Percentiles rank a stretch among this genome's conserved stretches.
Conservation (phyloP, 2,329 filamentous ascomycete species). For the Colletotrichum horii region DNA sequence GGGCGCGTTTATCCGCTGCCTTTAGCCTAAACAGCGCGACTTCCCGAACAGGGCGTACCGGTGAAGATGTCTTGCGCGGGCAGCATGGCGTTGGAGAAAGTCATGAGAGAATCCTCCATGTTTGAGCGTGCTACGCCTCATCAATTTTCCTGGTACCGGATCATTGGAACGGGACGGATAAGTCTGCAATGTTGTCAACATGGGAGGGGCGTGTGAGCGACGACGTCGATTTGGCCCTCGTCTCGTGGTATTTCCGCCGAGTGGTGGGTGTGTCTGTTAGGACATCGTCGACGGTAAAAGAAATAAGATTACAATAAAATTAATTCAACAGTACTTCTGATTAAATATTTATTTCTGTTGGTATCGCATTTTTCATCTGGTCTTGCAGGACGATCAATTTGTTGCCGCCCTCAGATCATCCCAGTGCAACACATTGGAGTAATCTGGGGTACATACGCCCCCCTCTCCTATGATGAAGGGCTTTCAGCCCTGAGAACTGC, state of each 20-base stretch:
- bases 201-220: background rate
- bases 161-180: background rate
- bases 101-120: background rate
- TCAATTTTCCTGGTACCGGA: background rate
- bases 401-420: background rate
- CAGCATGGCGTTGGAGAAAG: background rate
- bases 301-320: background rate
- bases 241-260: background rate
- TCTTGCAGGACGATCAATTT: background rate
- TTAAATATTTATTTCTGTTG: background rate
- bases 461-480: background rate
- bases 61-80: background rate
- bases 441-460: background rate
- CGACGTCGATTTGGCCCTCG: background rate
- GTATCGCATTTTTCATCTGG: background rate
- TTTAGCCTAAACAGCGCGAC: slow-evolving; percentile 11
- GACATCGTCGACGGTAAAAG: background rate
- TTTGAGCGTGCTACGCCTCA: background rate
- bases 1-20: background rate
- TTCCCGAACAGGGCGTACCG: background rate
- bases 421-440: background rate
- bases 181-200: background rate
- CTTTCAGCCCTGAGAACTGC: background rate
- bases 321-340: background rate
- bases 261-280: background rate